Evolutionary conservation across 441 rosid genomes (phyloP).

Genomic region (Bruguiera hainesii): DNA sequence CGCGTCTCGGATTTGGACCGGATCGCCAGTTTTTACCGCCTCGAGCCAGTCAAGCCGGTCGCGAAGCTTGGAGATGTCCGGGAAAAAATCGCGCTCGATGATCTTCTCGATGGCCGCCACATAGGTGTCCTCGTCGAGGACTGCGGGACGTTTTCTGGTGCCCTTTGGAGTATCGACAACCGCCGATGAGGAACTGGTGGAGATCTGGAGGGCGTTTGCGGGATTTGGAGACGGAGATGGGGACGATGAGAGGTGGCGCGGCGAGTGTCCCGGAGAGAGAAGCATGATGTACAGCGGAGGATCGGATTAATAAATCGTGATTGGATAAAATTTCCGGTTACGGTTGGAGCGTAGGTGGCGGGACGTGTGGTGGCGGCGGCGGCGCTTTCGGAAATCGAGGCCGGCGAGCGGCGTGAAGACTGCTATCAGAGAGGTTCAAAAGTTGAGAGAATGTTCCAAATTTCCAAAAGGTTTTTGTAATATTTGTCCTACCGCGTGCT

Average conservation of each 20-base stretch:
- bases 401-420: too few relatives aligned
- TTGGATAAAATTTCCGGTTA: slow-evolving; percentile 1
- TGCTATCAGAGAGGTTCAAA: neutral
- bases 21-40: slow-evolving; percentile 79
- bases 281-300: slow-evolving; percentile 40
- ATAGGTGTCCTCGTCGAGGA: slow-evolving; percentile 83
- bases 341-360: neutral
- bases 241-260: slow-evolving; percentile 63
- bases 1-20: slow-evolving; percentile 81
- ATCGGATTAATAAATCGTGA: neutral
- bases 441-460: too few relatives aligned
- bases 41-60: slow-evolving; percentile 96
- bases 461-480: too few relatives aligned
- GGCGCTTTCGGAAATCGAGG: too few relatives aligned
- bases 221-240: slow-evolving; percentile 53
- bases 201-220: slow-evolving; percentile 29
- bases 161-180: slow-evolving; percentile 19
- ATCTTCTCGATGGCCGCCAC: slow-evolving; percentile 85
- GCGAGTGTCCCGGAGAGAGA: slow-evolving; percentile 90
- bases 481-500: too few relatives aligned
- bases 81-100: slow-evolving; percentile 94
- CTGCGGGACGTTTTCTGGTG: slow-evolving; percentile 51
- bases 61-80: slow-evolving; percentile 86
- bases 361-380: too few relatives aligned
- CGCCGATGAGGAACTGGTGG: slow-evolving; percentile 31